A percentile compares a stretch with the other conserved stretches of the same genome.
Conservation (phyloP, 2,329 filamentous ascomycete species). For the Emydomyces testavorans region DNA sequence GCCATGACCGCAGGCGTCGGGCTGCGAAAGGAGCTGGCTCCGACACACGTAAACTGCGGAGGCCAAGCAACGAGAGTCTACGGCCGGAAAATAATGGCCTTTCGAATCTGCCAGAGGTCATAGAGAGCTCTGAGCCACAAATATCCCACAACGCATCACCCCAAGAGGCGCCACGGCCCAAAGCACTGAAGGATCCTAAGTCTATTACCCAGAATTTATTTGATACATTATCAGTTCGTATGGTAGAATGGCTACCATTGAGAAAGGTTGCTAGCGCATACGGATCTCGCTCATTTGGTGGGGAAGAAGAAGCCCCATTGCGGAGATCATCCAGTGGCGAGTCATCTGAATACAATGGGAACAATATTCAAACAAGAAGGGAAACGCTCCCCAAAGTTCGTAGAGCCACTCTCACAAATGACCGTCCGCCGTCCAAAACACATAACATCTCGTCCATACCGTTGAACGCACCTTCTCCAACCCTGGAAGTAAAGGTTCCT, state of each 20-base stretch:
- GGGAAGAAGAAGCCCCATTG: not conserved
- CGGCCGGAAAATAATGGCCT: not conserved
- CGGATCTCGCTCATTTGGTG: not conserved
- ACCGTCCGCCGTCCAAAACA: slow-evolving; percentile 1
- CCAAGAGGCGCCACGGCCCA: slow-evolving; percentile 14
- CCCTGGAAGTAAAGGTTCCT: slow-evolving; percentile 30
- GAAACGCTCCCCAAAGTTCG: not conserved
- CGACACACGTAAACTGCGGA: not conserved
- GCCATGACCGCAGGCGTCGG: not conserved
- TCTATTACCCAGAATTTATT: slow-evolving; percentile 52
- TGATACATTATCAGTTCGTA: slow-evolving; percentile 36
- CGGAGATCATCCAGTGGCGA: not conserved
- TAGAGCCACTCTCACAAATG: not conserved
- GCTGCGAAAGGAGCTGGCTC: not conserved
- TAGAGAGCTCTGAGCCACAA: not conserved
- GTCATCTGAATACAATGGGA: too few species aligned
- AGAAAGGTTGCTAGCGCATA: slow-evolving; percentile 3
- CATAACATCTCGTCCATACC: slow-evolving; percentile 20
- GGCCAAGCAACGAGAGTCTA: not conserved
- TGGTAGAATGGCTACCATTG: slow-evolving; percentile 39
- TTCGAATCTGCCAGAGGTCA: not conserved
- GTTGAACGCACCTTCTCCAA: slow-evolving; percentile 21
- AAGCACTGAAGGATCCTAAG: slow-evolving; percentile 44
- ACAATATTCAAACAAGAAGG: not conserved
- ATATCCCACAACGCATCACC: not conserved